Percentiles rank a stretch among this genome's conserved stretches.
phyloP scores from a whole-genome alignment of 495 filamentous ascomycete genomes.

The Lichenothelia convexa region DNA sequence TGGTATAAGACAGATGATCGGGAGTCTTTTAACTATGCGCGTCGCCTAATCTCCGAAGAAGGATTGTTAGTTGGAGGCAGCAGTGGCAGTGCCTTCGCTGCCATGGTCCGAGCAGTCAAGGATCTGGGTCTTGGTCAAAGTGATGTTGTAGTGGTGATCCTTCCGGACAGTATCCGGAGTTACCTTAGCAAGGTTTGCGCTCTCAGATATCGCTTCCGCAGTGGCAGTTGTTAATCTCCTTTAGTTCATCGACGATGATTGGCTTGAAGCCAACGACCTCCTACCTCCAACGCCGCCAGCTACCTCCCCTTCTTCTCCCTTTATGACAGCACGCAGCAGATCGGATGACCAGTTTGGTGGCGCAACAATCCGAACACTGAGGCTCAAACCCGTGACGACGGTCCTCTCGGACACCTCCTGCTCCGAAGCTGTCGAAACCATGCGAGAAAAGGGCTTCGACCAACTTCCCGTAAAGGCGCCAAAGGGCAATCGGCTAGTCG shows the following conservation, averaged over 20 bases:
- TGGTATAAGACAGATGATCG: conserved; percentile 97
- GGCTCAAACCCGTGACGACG: conserved; percentile 82
- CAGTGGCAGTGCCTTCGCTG: conserved; percentile 82
- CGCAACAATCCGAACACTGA: conserved; percentile 60
- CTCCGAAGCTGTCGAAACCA: conserved; percentile 78
- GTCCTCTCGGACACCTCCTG: conserved; percentile 49
- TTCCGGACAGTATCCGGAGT: conserved; percentile 90
- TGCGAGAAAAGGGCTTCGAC: conserved; percentile 93
- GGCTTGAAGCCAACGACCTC: conserved; percentile 89
- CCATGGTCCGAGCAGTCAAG: conserved; percentile 59
- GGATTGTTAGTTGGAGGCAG: conserved; percentile 87
- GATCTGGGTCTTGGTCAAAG: conserved; percentile 54
- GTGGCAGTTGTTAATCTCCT: neutral
- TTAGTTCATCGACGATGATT: conserved; percentile 88
- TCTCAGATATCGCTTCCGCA: neutral
- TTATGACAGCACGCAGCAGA: conserved; percentile 3
- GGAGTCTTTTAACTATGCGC: conserved; percentile 76
- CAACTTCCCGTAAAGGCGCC: conserved; percentile 77
- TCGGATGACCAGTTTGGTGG: conserved; percentile 40
- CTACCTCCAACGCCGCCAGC: conserved; percentile 39
- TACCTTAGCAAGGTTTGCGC: conserved; percentile 72
- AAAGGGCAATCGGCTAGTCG: conserved; percentile 51
- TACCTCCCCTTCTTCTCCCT: conserved; percentile 28
- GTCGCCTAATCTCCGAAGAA: conserved; percentile 83
- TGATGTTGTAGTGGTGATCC: conserved; percentile 73